A percentile compares a stretch with the other conserved stretches of the same genome.
Conservation (phyloP, 176 grass and related monocot species). For the Avena sativa region DNA sequence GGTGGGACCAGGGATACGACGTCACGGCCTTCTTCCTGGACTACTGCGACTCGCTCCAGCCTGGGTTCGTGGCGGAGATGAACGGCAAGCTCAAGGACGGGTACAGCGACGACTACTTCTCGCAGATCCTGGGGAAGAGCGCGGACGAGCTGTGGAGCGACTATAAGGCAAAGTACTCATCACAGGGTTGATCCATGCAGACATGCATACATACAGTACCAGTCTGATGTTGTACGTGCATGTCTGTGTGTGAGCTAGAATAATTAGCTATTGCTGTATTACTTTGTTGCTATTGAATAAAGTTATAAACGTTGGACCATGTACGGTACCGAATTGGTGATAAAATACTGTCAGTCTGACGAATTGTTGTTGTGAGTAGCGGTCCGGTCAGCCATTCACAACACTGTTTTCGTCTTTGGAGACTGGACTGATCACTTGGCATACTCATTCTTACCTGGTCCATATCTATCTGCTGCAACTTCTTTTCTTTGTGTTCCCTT, state of each 20-base stretch:
- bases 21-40: conserved; percentile 78
- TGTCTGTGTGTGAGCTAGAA: not conserved
- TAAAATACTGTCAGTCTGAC: not conserved
- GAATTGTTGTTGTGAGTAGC: no score
- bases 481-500: no score
- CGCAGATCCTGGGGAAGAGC: conserved; percentile 53
- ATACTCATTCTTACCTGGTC: no score
- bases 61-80: conserved; percentile 68
- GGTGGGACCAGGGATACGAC: conserved; percentile 67
- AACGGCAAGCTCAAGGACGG: conserved; percentile 68
- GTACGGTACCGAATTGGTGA: not conserved
- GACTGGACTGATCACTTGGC: no score
- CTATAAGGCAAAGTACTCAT: conserved; percentile 60
- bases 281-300: not conserved
- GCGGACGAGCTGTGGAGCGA: conserved; percentile 68
- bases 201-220: no score
- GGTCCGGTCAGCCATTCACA: no score
- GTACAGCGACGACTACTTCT: conserved; percentile 59
- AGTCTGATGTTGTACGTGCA: not conserved
- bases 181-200: not conserved
- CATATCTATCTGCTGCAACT: no score
- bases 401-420: no score
- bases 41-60: conserved; percentile 64
- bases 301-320: not conserved
- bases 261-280: not conserved